Percentiles rank a stretch among this genome's conserved stretches.
phyloP scores from a whole-genome alignment of 1,284 basidiomycete species.

The Meripilus lineatus region DNA sequence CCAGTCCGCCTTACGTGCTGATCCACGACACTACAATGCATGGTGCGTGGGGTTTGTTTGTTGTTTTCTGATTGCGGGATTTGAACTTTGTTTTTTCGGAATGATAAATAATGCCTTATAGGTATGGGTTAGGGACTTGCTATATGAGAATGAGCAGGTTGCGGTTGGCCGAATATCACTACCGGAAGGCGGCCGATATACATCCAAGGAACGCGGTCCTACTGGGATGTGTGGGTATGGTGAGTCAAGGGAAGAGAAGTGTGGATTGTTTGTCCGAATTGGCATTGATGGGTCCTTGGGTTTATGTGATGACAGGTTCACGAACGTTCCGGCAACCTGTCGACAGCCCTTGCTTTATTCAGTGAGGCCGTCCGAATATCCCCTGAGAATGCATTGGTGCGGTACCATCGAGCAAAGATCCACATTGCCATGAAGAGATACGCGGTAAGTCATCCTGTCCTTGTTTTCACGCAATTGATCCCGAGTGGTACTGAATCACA shows the following conservation, averaged over 20 bases:
- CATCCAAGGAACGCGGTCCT: constrained; percentile 90
- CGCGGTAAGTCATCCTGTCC: constrained; percentile 51
- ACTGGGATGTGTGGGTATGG: constrained; percentile 87
- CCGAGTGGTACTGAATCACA: no score
- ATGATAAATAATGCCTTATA: constrained; percentile 27
- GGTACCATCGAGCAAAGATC: constrained; percentile 87
- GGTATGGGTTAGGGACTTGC: constrained; percentile 96
- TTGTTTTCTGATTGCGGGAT: constrained; percentile 5
- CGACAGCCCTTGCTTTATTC: constrained; percentile 72
- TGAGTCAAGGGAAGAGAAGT: constrained; percentile 35
- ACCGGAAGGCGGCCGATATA: constrained; percentile 83
- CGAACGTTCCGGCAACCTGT: constrained; percentile 72
- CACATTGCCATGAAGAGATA: constrained; percentile 79
- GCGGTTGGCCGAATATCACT: constrained; percentile 91
- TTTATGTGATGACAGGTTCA: constrained; percentile 54
- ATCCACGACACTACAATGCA: constrained; percentile 91
- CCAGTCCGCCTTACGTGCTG: constrained; percentile 81
- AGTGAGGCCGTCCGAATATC: constrained; percentile 71
- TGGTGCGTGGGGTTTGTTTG: constrained; percentile 54
- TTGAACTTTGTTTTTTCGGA: background rate
- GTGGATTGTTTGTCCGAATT: constrained; percentile 5
- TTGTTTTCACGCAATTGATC: constrained; percentile 23
- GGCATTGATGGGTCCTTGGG: constrained; percentile 16
- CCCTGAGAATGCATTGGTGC: constrained; percentile 83
- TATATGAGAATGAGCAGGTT: constrained; percentile 90